Percentiles rank a stretch among this genome's conserved stretches.
phyloP scores from a whole-genome alignment of 371 early-diverging fungal genomes.

The Syncephalastrum contaminatum region DNA sequence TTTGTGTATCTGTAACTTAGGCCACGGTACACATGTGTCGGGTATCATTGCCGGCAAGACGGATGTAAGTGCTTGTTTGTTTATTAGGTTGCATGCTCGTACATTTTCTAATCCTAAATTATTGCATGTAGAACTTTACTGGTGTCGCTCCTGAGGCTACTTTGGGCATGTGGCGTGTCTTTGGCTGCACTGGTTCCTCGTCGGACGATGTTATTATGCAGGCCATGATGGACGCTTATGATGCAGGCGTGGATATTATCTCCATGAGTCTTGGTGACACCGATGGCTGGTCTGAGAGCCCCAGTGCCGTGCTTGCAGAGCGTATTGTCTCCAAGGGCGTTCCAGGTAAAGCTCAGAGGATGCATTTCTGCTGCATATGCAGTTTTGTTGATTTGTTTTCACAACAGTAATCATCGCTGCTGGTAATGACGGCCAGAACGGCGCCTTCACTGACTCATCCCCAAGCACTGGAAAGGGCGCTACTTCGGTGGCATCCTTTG shows the following conservation, averaged over 20 bases:
- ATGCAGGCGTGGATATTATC: slow-evolving; percentile 54
- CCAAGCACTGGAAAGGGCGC: slow-evolving; percentile 52
- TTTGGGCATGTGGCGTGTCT: slow-evolving; percentile 55
- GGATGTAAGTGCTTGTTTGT: slow-evolving; percentile 23
- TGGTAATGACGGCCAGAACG: slow-evolving; percentile 55
- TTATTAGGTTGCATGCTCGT: not conserved
- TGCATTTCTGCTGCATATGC: not conserved
- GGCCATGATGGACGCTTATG: slow-evolving; percentile 63
- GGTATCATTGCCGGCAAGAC: slow-evolving; percentile 64
- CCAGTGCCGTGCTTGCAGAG: slow-evolving; percentile 41
- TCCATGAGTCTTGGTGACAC: slow-evolving; percentile 69
- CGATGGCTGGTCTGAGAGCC: slow-evolving; percentile 47
- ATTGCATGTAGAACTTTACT: slow-evolving; percentile 33
- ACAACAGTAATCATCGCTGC: slow-evolving; percentile 45
- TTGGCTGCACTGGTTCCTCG: slow-evolving; percentile 61
- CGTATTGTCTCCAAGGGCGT: slow-evolving; percentile 31
- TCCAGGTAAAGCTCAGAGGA: slow-evolving; percentile 18
- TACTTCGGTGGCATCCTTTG: slow-evolving; percentile 58
- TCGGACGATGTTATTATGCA: slow-evolving; percentile 57
- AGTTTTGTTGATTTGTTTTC: not conserved
- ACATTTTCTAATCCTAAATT: not conserved
- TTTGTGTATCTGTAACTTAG: slow-evolving; percentile 14
- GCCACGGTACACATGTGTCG: slow-evolving; percentile 67
- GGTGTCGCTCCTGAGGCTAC: slow-evolving; percentile 66
- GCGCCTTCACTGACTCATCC: slow-evolving; percentile 37